Conservation (phyloP, 2,329 filamentous ascomycete species). For the Aureobasidium lini region DNA sequence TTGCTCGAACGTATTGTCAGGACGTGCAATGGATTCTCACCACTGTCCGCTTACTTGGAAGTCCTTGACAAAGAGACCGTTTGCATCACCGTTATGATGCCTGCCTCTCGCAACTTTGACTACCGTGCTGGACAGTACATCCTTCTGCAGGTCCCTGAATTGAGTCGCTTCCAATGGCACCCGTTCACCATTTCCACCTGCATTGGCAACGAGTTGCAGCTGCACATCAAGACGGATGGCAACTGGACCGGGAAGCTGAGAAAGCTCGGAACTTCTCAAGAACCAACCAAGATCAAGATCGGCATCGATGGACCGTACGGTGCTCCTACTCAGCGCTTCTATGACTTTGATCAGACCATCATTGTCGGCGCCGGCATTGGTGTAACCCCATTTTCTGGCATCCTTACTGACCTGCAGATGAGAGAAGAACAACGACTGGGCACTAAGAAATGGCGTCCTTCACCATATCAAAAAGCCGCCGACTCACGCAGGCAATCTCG, state of each 20-base stretch:
- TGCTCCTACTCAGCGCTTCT: conserved; percentile 51
- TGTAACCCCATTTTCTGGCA: conserved; percentile 51
- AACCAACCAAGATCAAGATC: conserved; percentile 34
- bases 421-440: conserved; percentile 18
- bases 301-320: conserved; percentile 53
- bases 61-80: conserved; percentile 49
- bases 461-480: background rate
- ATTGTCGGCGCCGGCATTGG: conserved; percentile 52
- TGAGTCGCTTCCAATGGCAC: conserved; percentile 53
- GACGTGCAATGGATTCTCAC: conserved; percentile 41
- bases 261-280: conserved; percentile 22
- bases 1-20: conserved; percentile 43
- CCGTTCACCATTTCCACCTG: conserved; percentile 53
- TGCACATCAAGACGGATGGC: conserved; percentile 54
- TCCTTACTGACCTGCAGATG: conserved; percentile 47
- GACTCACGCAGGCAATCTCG: background rate
- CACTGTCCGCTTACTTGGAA: conserved; percentile 41
- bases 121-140: conserved; percentile 53
- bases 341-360: conserved; percentile 50
- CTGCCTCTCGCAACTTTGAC: conserved; percentile 42
- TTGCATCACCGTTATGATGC: conserved; percentile 42
- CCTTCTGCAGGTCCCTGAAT: conserved; percentile 46
- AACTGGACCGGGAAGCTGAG: conserved; percentile 47
- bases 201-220: conserved; percentile 43
- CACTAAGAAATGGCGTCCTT: background rate